Evolutionary conservation across 1,139 yeast species (phyloP).

Genomic region (Yamadazyma dushanensis): DNA sequence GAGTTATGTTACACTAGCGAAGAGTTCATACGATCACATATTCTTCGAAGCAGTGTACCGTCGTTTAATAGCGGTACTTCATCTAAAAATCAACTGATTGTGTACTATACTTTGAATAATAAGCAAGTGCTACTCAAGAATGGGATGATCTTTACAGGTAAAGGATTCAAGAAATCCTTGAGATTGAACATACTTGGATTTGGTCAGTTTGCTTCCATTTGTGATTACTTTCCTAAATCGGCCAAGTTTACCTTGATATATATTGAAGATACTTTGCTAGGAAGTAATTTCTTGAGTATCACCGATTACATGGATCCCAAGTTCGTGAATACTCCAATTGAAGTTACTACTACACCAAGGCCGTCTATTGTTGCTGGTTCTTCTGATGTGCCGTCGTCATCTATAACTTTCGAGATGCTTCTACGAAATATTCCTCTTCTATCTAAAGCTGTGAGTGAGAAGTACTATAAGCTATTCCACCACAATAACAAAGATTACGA

Average conservation of each 20-base stretch:
- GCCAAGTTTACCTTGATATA: slow-evolving; percentile 52
- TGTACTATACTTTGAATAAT: slow-evolving; percentile 60
- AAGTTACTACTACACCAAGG: slow-evolving; percentile 12
- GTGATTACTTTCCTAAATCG: slow-evolving; percentile 50
- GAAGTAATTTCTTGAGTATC: slow-evolving; percentile 22
- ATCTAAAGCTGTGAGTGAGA: slow-evolving; percentile 47
- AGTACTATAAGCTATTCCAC: slow-evolving; percentile 44
- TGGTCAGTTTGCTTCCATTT: slow-evolving; percentile 44
- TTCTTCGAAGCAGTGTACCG: slow-evolving; percentile 44
- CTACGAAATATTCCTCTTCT: slow-evolving; percentile 48
- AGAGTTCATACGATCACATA: slow-evolving; percentile 72
- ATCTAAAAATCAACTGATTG: slow-evolving; percentile 42
- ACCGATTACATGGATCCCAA: slow-evolving; percentile 15
- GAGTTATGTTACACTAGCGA: slow-evolving; percentile 60
- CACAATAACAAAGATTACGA: slow-evolving; percentile 41
- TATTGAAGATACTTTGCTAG: slow-evolving; percentile 52
- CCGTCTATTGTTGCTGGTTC: too few species aligned
- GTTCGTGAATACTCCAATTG: slow-evolving; percentile 3
- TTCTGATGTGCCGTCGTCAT: slow-evolving; percentile 4
- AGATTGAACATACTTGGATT: slow-evolving; percentile 45
- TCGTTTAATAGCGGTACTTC: slow-evolving; percentile 39
- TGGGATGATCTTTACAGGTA: slow-evolving; percentile 53
- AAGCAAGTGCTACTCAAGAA: slow-evolving; percentile 59
- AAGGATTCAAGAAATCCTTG: slow-evolving; percentile 55
- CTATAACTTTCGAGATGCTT: slow-evolving; percentile 41